Evolutionary conservation across 805 yeast species (phyloP).

Genomic region (Ogataea pini): DNA sequence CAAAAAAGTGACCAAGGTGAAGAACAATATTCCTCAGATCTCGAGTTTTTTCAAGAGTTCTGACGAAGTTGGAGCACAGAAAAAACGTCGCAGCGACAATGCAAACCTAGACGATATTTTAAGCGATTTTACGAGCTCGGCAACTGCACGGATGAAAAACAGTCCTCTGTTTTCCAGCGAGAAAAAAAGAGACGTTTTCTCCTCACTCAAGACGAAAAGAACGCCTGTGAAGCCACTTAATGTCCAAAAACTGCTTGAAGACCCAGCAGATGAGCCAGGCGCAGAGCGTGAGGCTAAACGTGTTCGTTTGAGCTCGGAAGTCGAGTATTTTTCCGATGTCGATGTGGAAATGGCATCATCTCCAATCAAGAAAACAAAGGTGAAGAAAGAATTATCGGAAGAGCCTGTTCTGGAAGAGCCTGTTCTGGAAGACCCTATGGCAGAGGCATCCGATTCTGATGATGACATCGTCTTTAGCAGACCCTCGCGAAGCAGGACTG

Average conservation of each 20-base stretch:
- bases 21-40: slow-evolving; percentile 32
- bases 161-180: slow-evolving; percentile 27
- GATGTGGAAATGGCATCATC: not conserved
- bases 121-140: slow-evolving; percentile 48
- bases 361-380: not conserved
- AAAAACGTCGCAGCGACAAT: slow-evolving; percentile 40
- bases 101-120: slow-evolving; percentile 67
- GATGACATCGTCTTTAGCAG: slow-evolving; percentile 62
- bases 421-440: too few relatives aligned
- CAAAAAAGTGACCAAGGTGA: slow-evolving; percentile 38
- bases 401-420: not conserved
- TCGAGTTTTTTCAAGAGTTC: slow-evolving; percentile 52
- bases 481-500: slow-evolving; percentile 46
- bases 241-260: slow-evolving; percentile 22
- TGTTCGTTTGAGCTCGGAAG: slow-evolving; percentile 25
- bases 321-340: slow-evolving; percentile 13
- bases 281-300: slow-evolving; percentile 22
- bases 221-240: slow-evolving; percentile 25
- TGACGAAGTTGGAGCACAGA: slow-evolving; percentile 16
- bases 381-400: slow-evolving; percentile 5
- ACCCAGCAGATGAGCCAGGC: slow-evolving; percentile 22
- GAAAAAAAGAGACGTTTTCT: slow-evolving; percentile 29
- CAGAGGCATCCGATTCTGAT: slow-evolving; percentile 37
- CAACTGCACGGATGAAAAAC: slow-evolving; percentile 21
- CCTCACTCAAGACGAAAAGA: slow-evolving; percentile 29